These are phyloP conservation scores for Podila clonocystis DNA, from an alignment of 192 early-diverging fungal species.

Conservation along the genomic window DNA sequence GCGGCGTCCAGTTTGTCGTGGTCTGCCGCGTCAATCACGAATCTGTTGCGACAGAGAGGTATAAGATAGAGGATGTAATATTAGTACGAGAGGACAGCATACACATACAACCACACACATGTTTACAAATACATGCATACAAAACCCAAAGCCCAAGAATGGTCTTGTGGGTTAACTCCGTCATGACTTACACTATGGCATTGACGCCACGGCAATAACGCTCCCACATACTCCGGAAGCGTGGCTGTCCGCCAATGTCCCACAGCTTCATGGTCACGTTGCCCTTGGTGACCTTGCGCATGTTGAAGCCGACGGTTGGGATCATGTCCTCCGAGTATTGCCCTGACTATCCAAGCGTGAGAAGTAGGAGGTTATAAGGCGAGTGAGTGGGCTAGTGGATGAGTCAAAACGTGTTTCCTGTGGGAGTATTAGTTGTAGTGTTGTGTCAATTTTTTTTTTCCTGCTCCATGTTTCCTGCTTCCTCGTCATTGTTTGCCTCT, in stretches of 20 bases:
- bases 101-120: too few species aligned
- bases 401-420: too few species aligned
- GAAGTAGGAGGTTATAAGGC: background rate
- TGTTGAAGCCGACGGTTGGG: constrained; percentile 99
- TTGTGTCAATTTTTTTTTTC: background rate
- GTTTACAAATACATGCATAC: too few species aligned
- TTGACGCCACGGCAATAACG: constrained; percentile 92
- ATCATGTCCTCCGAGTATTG: constrained; percentile 91
- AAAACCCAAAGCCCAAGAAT: too few species aligned
- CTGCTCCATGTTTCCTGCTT: background rate
- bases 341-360: constrained; percentile 59
- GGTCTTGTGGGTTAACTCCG: too few species aligned
- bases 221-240: constrained; percentile 98
- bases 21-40: constrained; percentile 98
- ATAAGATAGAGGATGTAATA: background rate
- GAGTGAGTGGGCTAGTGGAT: background rate
- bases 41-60: constrained; percentile 56
- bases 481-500: constrained; percentile 4
- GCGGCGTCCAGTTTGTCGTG: constrained; percentile 93
- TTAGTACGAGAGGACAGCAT: background rate
- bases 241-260: constrained; percentile 98
- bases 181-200: constrained; percentile 87
- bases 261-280: constrained; percentile 99
- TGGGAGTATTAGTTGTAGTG: background rate
- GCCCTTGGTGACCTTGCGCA: constrained; percentile 94